Evolutionary conservation across 768 basidiomycete genomes (phyloP).

Genomic region (Tephrocybe sp.): DNA sequence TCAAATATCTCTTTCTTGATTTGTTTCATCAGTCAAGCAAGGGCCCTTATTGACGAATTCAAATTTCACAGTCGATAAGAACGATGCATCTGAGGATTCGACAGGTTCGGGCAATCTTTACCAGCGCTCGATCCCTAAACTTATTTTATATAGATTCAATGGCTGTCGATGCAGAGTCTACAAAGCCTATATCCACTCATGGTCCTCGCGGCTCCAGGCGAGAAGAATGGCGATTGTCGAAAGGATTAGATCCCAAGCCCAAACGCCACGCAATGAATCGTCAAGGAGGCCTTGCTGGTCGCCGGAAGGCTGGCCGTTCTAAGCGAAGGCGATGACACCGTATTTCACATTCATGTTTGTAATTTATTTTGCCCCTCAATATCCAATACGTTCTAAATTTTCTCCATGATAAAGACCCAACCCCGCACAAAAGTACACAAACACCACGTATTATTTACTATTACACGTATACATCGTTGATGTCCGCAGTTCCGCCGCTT

Average conservation of each 20-base stretch:
- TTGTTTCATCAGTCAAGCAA: slow-evolving; percentile 26
- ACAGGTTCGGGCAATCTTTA: slow-evolving; percentile 29
- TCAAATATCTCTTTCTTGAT: slow-evolving; percentile 34
- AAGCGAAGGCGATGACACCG: slow-evolving; percentile 60
- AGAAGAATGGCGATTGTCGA: slow-evolving; percentile 80
- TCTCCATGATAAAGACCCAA: slow-evolving; percentile 1
- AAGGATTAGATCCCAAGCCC: slow-evolving; percentile 60
- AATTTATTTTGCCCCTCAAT: neutral
- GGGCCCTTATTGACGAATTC: slow-evolving; percentile 38
- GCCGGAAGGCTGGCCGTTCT: slow-evolving; percentile 67
- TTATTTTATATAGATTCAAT: slow-evolving; percentile 42
- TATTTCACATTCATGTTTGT: slow-evolving; percentile 4
- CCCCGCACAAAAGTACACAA: neutral
- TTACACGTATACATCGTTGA: neutral
- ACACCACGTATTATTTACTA: neutral
- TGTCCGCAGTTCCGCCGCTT: neutral
- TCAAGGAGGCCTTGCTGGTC: slow-evolving; percentile 59
- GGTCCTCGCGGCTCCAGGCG: slow-evolving; percentile 74
- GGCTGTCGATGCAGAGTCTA: slow-evolving; percentile 45
- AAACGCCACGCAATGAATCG: slow-evolving; percentile 58
- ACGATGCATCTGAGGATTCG: slow-evolving; percentile 21
- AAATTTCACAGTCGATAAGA: slow-evolving; percentile 33
- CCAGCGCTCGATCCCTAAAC: neutral
- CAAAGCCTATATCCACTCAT: slow-evolving; percentile 68
- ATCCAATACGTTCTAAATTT: neutral